Evolutionary conservation across 768 basidiomycete species (phyloP).

Genomic region (Exidia glandulosa): DNA sequence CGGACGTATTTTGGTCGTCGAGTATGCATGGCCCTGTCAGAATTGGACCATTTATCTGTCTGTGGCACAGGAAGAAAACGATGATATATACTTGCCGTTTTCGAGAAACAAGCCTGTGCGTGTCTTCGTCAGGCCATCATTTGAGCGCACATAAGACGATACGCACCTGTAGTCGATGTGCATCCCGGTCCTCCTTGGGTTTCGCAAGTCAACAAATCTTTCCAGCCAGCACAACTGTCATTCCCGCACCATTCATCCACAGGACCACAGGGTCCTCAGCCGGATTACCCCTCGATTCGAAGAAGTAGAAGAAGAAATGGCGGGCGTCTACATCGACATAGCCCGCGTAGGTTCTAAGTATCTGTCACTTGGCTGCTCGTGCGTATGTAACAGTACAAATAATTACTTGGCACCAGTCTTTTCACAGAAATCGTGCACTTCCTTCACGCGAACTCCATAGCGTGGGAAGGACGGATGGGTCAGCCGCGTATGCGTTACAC

Average conservation of each 20-base stretch:
- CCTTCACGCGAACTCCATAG: too few relatives aligned
- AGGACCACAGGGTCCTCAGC: conserved; percentile 16
- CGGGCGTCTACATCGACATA: conserved; percentile 8
- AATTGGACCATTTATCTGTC: neutral
- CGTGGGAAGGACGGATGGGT: too few relatives aligned
- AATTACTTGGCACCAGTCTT: too few relatives aligned
- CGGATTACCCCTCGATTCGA: conserved; percentile 16
- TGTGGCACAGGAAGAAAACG: neutral
- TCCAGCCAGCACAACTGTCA: too few relatives aligned
- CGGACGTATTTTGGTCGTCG: conserved; percentile 8
- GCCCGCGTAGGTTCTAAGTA: conserved; percentile 8
- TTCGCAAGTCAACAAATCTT: neutral
- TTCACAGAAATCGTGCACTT: too few relatives aligned
- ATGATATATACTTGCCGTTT: neutral
- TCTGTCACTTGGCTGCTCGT: too few relatives aligned
- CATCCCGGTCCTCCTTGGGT: neutral
- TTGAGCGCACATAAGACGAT: neutral
- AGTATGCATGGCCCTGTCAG: conserved; percentile 14
- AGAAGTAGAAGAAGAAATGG: conserved; percentile 15
- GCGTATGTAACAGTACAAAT: too few relatives aligned
- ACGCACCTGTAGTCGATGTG: neutral
- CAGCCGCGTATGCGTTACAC: too few relatives aligned
- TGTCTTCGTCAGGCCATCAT: neutral
- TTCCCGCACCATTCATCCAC: conserved; percentile 18
- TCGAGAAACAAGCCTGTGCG: conserved; percentile 16